A percentile compares a stretch with the other conserved stretches of the same genome.
These are phyloP conservation scores for Cubamyces lactineus DNA, from an alignment of 768 basidiomycete species.

Conservation along the genomic window DNA sequence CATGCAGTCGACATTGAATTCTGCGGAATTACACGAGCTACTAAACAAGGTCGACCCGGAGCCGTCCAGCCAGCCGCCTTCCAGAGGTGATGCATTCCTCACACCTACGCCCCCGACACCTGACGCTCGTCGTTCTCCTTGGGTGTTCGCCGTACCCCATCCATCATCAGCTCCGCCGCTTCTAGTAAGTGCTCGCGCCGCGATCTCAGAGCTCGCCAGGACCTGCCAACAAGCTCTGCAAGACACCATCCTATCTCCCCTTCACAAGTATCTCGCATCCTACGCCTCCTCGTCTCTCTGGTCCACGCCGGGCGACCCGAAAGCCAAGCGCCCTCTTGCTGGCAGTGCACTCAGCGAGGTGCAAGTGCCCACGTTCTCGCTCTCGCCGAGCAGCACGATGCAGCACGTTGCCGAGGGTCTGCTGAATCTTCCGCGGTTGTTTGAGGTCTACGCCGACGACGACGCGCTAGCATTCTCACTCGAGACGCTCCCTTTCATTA, in stretches of 20 bases:
- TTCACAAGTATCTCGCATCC: slow-evolving; percentile 67
- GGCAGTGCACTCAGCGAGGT: slow-evolving; percentile 50
- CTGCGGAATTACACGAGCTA: slow-evolving; percentile 68
- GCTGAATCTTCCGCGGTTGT: slow-evolving; percentile 88
- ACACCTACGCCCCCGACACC: slow-evolving; percentile 28
- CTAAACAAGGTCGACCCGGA: slow-evolving; percentile 57
- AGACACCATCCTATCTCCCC: slow-evolving; percentile 80
- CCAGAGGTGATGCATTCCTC: slow-evolving; percentile 25
- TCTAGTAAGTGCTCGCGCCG: slow-evolving; percentile 55
- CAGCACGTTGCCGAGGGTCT: slow-evolving; percentile 93
- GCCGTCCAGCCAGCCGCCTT: slow-evolving; percentile 18
- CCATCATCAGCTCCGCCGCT: slow-evolving; percentile 37
- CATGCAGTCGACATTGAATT: slow-evolving; percentile 84
- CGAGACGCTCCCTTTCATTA: slow-evolving; percentile 75
- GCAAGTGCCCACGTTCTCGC: slow-evolving; percentile 87
- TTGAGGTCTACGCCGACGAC: slow-evolving; percentile 93
- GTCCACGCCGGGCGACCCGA: slow-evolving; percentile 56
- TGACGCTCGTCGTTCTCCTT: slow-evolving; percentile 36
- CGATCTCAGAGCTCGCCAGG: slow-evolving; percentile 66
- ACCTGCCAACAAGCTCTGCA: slow-evolving; percentile 81
- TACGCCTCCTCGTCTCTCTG: slow-evolving; percentile 76
- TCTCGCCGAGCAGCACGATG: slow-evolving; percentile 87
- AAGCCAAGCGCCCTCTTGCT: slow-evolving; percentile 44
- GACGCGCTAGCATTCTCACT: slow-evolving; percentile 89
- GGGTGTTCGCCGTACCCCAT: slow-evolving; percentile 13